Conservation (phyloP, 371 early-diverging fungal genomes). For the Mycotypha africana region DNA sequence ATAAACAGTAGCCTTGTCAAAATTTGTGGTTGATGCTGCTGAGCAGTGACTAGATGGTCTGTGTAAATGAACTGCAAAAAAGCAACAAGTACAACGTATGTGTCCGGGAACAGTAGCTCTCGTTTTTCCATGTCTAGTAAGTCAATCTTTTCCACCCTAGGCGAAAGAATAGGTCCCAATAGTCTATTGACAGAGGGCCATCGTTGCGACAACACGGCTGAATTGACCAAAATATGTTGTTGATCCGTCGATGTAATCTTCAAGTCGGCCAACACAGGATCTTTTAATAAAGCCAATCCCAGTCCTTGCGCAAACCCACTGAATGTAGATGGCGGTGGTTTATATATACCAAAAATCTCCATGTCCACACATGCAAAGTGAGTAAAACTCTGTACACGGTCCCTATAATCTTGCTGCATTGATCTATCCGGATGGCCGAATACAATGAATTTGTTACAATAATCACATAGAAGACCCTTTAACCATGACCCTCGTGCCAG, state of each 20-base stretch:
- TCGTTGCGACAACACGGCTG: conserved; percentile 55
- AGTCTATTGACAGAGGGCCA: conserved; percentile 50
- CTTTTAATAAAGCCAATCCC: conserved; percentile 54
- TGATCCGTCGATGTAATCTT: conserved; percentile 52
- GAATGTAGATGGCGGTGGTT: conserved; percentile 30
- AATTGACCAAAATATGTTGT: conserved; percentile 51
- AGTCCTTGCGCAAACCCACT: conserved; percentile 37
- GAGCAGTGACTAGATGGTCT: conserved; percentile 52
- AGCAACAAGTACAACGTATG: conserved; percentile 49
- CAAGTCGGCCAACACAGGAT: conserved; percentile 50
- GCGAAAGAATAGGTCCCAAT: conserved; percentile 14
- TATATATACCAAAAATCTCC: conserved; percentile 60
- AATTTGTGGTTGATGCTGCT: conserved; percentile 46
- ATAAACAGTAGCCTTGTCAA: conserved; percentile 53
- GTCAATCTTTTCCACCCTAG: conserved; percentile 1
- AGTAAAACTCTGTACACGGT: conserved; percentile 58
- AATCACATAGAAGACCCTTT: conserved; percentile 53
- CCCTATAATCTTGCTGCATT: conserved; percentile 62
- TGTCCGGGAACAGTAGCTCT: conserved; percentile 41
- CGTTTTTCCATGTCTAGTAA: conserved; percentile 9
- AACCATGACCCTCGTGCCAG: conserved; percentile 69
- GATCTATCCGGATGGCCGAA: conserved; percentile 69
- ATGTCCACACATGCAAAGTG: conserved; percentile 55
- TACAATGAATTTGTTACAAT: conserved; percentile 51
- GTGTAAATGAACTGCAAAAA: conserved; percentile 67